A percentile compares a stretch with the other conserved stretches of the same genome.
phyloP scores from a whole-genome alignment of 2,329 filamentous ascomycete species.

The Nemania sp. region DNA sequence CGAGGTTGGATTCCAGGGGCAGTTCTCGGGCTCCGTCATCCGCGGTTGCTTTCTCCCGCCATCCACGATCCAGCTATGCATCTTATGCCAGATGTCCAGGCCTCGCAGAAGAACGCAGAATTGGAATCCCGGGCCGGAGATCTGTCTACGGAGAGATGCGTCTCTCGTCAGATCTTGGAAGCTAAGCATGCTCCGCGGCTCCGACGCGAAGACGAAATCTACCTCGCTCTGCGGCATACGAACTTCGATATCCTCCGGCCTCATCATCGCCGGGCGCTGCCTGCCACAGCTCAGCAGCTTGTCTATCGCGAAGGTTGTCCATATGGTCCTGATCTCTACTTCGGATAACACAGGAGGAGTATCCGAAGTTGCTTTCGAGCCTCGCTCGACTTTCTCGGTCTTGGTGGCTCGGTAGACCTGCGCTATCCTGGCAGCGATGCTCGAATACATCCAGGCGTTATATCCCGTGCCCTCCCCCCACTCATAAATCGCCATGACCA shows the following conservation, averaged over 20 bases:
- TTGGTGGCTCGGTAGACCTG: conserved; percentile 26
- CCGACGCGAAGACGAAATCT: conserved; percentile 21
- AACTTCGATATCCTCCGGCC: conserved; percentile 23
- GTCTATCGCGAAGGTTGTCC: conserved; percentile 28
- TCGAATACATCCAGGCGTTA: conserved; percentile 27
- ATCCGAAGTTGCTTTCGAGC: conserved; percentile 10
- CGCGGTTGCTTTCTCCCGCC: conserved; percentile 23
- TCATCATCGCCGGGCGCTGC: conserved; percentile 28
- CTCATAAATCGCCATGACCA: conserved; percentile 27
- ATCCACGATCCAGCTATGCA: conserved; percentile 29
- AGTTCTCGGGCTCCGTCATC: conserved; percentile 25
- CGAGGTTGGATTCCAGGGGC: conserved; percentile 24
- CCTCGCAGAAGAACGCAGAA: conserved; percentile 26
- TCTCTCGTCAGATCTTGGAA: conserved; percentile 17
- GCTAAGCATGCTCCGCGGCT: conserved; percentile 14
- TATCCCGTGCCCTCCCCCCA: conserved; percentile 26
- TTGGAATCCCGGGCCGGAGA: conserved; percentile 17
- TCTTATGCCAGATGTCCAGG: conserved; percentile 27
- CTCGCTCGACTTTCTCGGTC: conserved; percentile 18
- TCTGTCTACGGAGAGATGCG: conserved; percentile 12
- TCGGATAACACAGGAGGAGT: conserved; percentile 17
- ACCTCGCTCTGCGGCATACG: conserved; percentile 26
- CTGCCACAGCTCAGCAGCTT: conserved; percentile 27
- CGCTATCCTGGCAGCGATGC: conserved; percentile 27
- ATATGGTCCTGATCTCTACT: conserved; percentile 27